Evolutionary conservation across 257 asterid genomes (phyloP).

Genomic region (Asclepias syriaca): DNA sequence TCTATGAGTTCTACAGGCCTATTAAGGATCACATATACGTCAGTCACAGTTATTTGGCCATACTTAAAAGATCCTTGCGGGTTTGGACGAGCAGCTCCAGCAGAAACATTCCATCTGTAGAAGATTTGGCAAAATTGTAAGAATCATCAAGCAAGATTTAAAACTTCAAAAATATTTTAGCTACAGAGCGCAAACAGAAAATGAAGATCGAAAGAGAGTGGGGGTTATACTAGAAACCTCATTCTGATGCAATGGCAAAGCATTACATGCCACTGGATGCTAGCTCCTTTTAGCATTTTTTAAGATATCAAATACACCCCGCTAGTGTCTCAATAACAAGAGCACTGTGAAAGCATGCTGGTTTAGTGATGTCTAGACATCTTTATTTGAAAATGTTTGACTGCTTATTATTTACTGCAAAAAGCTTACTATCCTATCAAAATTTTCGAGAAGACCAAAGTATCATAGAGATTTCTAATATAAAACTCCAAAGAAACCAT

Average conservation of each 20-base stretch:
- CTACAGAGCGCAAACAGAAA: not conserved
- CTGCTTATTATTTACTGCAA: conserved; percentile 8
- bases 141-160: not conserved
- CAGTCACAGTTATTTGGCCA: conserved; percentile 85
- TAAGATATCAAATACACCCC: conserved; percentile 1
- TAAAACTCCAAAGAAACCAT: conserved; percentile 19
- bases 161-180: not conserved
- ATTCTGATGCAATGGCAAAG: conserved; percentile 9
- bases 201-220: not conserved
- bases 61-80: conserved; percentile 94
- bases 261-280: conserved; percentile 3
- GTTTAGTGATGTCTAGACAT: not conserved
- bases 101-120: conserved; percentile 70
- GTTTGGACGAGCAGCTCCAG: conserved; percentile 96
- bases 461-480: conserved; percentile 23
- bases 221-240: conserved; percentile 14
- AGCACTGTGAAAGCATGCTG: not conserved
- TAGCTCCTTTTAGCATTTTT: not conserved
- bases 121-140: conserved; percentile 6
- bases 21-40: conserved; percentile 67
- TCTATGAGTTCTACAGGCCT: conserved; percentile 72
- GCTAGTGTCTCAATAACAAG: not conserved
- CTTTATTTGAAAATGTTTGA: not conserved
- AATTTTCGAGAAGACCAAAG: conserved; percentile 8
- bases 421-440: conserved; percentile 7